A percentile compares a stretch with the other conserved stretches of the same genome.
phyloP scores from a whole-genome alignment of 2,329 filamentous ascomycete genomes.

The Diaporthe citriasiana region DNA sequence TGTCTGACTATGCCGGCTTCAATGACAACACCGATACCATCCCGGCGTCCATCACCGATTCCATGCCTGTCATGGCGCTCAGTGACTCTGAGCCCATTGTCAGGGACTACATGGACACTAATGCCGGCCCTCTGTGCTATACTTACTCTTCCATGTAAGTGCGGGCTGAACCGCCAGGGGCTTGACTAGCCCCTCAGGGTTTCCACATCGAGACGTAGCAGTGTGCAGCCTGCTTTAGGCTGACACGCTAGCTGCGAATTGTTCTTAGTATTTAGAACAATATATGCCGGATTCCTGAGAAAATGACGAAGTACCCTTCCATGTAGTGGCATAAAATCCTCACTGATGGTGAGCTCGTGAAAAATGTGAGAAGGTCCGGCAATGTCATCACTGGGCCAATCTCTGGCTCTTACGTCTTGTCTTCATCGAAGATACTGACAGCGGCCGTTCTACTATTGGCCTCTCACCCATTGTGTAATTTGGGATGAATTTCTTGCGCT shows the following conservation, averaged over 20 bases:
- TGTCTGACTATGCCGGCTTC: conserved; percentile 1
- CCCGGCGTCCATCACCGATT: conserved; percentile 1
- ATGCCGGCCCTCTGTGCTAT: background rate
- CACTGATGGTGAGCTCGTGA: too few species aligned
- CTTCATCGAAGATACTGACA: too few species aligned
- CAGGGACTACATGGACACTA: background rate
- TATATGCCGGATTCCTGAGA: too few species aligned
- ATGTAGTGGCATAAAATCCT: too few species aligned
- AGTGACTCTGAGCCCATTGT: background rate
- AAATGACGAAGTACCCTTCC: too few species aligned
- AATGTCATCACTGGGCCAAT: too few species aligned
- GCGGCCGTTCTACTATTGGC: too few species aligned
- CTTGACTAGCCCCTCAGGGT: background rate
- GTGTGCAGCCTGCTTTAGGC: background rate
- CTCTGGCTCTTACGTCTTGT: too few species aligned
- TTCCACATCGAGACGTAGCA: background rate
- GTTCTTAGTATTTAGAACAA: background rate
- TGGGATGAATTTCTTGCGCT: too few species aligned
- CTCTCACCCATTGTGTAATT: too few species aligned
- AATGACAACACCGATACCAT: background rate
- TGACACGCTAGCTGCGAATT: background rate
- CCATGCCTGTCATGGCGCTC: background rate
- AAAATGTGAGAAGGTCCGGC: too few species aligned
- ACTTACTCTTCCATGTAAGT: conserved; percentile 5
- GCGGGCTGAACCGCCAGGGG: background rate